Base-by-base conservation (phyloP, 2,329 filamentous ascomycete genomes). In the Hymenoscyphus fraxineus region DNA sequence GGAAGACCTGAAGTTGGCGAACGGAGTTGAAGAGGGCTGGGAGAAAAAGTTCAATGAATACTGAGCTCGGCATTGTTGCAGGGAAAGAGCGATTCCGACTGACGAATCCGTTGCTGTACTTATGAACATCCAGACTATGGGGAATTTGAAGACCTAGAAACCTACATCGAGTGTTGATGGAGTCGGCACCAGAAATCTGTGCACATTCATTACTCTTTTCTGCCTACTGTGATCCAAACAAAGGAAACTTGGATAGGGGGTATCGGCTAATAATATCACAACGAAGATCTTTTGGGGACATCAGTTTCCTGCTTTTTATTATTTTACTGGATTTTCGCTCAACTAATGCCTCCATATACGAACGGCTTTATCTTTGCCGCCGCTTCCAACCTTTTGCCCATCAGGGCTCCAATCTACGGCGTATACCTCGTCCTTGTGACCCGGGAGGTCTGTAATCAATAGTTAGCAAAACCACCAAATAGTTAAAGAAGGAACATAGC, bases 351-450 rank as follows among this genome's bases (percentile, higher is more conserved):
- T 81, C 87, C 87, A 90, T 54, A 88, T 77, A 69, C 86, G 80
- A 22, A 90, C 85, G 2, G 86, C 86, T 77, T 96, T 97, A 77
- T 99, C 95, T 76, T 94, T 94, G 10, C 95, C 95, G 62, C 93
- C 95, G 76, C 93, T 97, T 19, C 88, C 93, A 16, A 98, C 93
- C 71, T 88, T 88, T 71, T 92, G 85, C 9, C 95, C 95, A 75
- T 97, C 93, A 0, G 92, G 89, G 71, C 91, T 93, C 95, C 94
- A 98, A 76, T 98, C 94, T 13, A 97, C 88, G 0, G 93, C 92
- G 77, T 93, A 97, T 0, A 97, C 93, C 76, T 97, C 92, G 73
- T 97, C 94, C 75, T 91, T 86, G 76, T 98, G 94, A 0, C 94
- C 93, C 0, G 93, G 92, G 57, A 98, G 80, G 79, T 97, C 93